Base-by-base conservation (phyloP, 2,329 filamentous ascomycete species). In the Penicillium janthinellum region DNA sequence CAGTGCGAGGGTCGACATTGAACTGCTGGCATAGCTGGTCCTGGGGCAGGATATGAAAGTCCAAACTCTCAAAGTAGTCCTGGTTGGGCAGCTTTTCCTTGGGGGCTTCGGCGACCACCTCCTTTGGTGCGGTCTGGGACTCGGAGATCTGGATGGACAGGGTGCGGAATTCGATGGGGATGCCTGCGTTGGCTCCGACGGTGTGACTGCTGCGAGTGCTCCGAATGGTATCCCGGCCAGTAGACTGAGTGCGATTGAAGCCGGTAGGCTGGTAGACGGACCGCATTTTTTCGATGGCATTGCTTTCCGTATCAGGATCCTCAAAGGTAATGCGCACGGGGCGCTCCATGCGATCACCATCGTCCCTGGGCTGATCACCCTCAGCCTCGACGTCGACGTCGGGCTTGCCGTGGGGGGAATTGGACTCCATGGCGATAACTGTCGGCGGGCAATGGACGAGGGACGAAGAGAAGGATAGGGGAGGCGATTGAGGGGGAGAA, bases 21-120 rank as follows among this genome's bases (percentile, higher is more conserved):
- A 91, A 83, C 41, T 88, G 84, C 42, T 81, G 80, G 58, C 83
- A 81, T 31, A 90, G 78, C 54, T 87, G 83, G 1, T 86, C 79
- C 11, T 81, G 67, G 0, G 83, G 70, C 15, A 90, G 76, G 0
- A 78, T 86, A 70, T 92, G 89, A 84, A 88, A 90, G 69, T 90
- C 86, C 52, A 91, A 79, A 59, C 83, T 81, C 53, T 82, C 84
- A 56, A 89, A 82, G 63, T 88, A 82, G 57, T 83, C 64, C 47
- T 67, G 66, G n/a, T 68, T 58, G 1, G 59, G 65, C 6, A 63
- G 44, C 47, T 64, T 66, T 28, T 65, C 59, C 57, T 63, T 61
- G 22, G 60, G 39, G 5, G 47, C 15, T 7, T 64, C 62, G 11
- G 41, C 37, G 14, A 62, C 31, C 3, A 60, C 60, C 7, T 75